These are phyloP conservation scores for Plasmodium cynomolgi DNA, from an alignment of 169 alveolate genomes.

Conservation along the genomic window DNA sequence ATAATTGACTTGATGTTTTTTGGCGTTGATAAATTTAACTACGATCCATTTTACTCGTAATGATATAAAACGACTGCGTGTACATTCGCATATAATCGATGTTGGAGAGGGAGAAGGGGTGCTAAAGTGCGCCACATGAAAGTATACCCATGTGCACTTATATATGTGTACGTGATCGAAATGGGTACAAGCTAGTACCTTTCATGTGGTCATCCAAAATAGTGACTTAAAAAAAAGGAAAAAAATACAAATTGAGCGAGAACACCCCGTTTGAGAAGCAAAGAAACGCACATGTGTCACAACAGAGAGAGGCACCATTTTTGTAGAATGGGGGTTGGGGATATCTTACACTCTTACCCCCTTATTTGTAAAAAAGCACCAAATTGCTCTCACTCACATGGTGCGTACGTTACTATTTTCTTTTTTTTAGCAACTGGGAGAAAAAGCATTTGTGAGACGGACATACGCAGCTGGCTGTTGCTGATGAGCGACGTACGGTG, in stretches of 20 bases:
- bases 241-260: background rate
- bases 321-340: background rate
- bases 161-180: background rate
- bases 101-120: background rate
- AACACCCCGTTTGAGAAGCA: background rate
- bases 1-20: slow-evolving; percentile 53
- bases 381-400: background rate
- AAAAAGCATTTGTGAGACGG: slow-evolving; percentile 36
- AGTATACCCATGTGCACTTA: background rate
- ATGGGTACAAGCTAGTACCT: background rate
- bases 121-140: background rate
- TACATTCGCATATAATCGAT: background rate
- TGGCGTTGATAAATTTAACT: slow-evolving; percentile 71
- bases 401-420: slow-evolving; percentile 1
- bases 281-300: background rate
- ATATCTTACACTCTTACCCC: background rate
- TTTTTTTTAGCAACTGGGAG: slow-evolving; percentile 68
- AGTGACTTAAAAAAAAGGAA: background rate
- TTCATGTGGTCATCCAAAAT: background rate
- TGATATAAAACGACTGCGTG: slow-evolving; percentile 7
- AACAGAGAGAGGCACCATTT: background rate
- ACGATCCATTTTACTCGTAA: slow-evolving; percentile 76
- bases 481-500: background rate
- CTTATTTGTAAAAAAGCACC: background rate
- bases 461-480: background rate